These are phyloP conservation scores for Aureobasidium musti DNA, from an alignment of 2,329 filamentous ascomycete species.

Conservation along the genomic window DNA sequence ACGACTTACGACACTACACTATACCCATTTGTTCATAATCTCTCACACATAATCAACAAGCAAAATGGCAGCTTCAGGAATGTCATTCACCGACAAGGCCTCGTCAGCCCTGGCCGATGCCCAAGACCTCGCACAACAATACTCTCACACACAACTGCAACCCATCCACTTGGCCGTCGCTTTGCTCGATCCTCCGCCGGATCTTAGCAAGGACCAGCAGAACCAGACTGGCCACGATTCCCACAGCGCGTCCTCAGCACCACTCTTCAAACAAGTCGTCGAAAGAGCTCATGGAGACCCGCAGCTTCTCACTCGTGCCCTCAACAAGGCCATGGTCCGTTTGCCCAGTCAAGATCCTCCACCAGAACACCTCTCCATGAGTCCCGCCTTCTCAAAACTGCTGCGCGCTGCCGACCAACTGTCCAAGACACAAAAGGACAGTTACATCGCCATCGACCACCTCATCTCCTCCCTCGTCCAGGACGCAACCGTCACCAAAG, in stretches of 20 bases:
- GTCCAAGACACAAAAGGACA: conserved; percentile 97
- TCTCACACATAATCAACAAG: neutral
- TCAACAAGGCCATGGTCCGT: conserved; percentile 90
- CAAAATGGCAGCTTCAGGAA: conserved; percentile 40
- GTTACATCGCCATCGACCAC: conserved; percentile 91
- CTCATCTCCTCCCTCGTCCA: conserved; percentile 83
- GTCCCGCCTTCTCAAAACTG: conserved; percentile 78
- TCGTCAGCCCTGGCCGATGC: conserved; percentile 88
- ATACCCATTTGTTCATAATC: neutral
- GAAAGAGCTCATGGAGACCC: conserved; percentile 92
- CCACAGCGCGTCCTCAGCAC: conserved; percentile 61
- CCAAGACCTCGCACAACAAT: conserved; percentile 83
- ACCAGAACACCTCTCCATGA: conserved; percentile 81
- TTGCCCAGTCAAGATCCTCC: conserved; percentile 93
- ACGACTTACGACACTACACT: conserved; percentile 24
- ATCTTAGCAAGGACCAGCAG: conserved; percentile 77
- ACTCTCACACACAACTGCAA: conserved; percentile 85
- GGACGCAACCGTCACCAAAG: conserved; percentile 70
- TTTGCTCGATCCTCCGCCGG: conserved; percentile 72
- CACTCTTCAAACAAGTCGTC: conserved; percentile 93
- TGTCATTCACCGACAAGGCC: conserved; percentile 93
- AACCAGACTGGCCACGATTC: conserved; percentile 62
- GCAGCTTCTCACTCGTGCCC: conserved; percentile 79
- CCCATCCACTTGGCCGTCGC: conserved; percentile 87
- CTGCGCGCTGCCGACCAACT: conserved; percentile 83